Evolutionary conservation across 2,329 filamentous ascomycete species (phyloP).

Genomic region (Penicillium sp.): DNA sequence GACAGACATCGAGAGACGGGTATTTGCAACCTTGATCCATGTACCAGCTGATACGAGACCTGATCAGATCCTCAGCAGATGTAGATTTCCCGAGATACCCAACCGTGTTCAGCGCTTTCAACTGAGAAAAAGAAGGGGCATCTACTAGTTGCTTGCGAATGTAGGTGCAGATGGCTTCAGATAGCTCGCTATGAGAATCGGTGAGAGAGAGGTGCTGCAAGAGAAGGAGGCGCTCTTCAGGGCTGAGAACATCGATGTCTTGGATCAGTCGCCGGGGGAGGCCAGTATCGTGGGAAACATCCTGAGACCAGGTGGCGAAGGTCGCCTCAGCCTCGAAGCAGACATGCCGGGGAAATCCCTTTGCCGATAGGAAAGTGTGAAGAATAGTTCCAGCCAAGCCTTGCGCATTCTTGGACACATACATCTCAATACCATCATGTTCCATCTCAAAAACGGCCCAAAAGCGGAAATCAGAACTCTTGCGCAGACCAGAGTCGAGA

Average conservation of each 20-base stretch:
- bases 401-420: slow-evolving; percentile 46
- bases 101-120: slow-evolving; percentile 41
- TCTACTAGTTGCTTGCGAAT: slow-evolving; percentile 40
- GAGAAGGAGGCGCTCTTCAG: slow-evolving; percentile 43
- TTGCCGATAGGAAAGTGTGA: slow-evolving; percentile 49
- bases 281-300: slow-evolving; percentile 28
- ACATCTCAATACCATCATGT: slow-evolving; percentile 39
- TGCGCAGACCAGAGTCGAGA: slow-evolving; percentile 45
- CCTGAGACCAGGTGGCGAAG: slow-evolving; percentile 39
- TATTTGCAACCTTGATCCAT: slow-evolving; percentile 38
- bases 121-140: slow-evolving; percentile 40
- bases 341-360: slow-evolving; percentile 40
- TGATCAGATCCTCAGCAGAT: slow-evolving; percentile 37
- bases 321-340: slow-evolving; percentile 44
- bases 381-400: slow-evolving; percentile 46
- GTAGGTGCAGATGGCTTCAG: slow-evolving; percentile 33
- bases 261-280: slow-evolving; percentile 43
- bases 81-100: slow-evolving; percentile 45
- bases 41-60: slow-evolving; percentile 46
- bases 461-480: slow-evolving; percentile 38
- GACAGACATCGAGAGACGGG: slow-evolving; percentile 35
- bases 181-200: slow-evolving; percentile 30
- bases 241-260: slow-evolving; percentile 46
- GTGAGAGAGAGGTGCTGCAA: slow-evolving; percentile 40
- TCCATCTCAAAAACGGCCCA: slow-evolving; percentile 45